phyloP scores from a whole-genome alignment of 192 early-diverging fungal genomes.

The Coemansia sp. region DNA sequence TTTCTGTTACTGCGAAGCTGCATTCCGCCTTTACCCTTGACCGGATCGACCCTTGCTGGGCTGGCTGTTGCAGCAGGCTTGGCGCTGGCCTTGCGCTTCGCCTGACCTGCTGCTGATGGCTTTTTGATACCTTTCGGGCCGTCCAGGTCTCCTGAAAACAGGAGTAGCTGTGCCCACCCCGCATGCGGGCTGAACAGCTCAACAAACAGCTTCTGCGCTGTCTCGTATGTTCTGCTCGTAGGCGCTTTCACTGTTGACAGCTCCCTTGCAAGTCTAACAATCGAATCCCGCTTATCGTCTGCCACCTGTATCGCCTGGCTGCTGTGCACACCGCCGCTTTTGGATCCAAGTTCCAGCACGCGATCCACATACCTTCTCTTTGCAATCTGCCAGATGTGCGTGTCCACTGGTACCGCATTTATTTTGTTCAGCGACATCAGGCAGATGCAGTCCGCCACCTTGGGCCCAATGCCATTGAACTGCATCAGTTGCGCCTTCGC shows the following conservation, averaged over 20 bases:
- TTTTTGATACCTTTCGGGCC: constrained; percentile 9
- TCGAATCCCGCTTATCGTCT: constrained; percentile 10
- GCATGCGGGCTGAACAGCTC: constrained; percentile 75
- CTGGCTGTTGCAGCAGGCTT: not conserved
- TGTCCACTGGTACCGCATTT: constrained; percentile 84
- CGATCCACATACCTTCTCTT: constrained; percentile 68
- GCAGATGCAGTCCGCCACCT: constrained; percentile 96
- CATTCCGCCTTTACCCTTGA: not conserved
- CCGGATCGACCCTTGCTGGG: not conserved
- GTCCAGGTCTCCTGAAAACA: constrained; percentile 56
- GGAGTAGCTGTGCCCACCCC: constrained; percentile 77
- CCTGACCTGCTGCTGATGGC: constrained; percentile 10
- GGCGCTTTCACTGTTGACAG: constrained; percentile 61
- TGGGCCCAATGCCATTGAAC: constrained; percentile 86
- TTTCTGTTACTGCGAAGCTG: not conserved
- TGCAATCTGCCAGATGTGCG: constrained; percentile 97
- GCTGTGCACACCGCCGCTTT: not conserved
- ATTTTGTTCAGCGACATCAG: constrained; percentile 89
- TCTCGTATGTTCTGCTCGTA: constrained; percentile 65
- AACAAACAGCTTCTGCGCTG: constrained; percentile 69
- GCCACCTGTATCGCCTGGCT: constrained; percentile 2
- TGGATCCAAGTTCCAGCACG: constrained; percentile 4
- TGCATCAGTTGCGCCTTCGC: constrained; percentile 61
- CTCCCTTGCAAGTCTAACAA: constrained; percentile 21
- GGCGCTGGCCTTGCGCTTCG: constrained; percentile 24